Conservation (phyloP, 1,284 basidiomycete genomes). For the Ustilago sp. region DNA sequence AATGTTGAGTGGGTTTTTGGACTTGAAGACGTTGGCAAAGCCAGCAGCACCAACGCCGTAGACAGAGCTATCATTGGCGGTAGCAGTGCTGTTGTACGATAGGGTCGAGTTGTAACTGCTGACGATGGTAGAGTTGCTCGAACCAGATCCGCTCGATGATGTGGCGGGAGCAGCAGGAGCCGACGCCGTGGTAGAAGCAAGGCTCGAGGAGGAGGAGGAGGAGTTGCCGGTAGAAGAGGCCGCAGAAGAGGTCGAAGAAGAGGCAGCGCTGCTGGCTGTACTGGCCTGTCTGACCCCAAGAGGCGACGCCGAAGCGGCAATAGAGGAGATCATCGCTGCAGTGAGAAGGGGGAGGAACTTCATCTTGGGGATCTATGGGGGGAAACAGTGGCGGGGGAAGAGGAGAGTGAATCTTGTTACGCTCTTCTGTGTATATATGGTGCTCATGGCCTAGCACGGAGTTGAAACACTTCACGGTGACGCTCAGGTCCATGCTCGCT, state of each 20-base stretch:
- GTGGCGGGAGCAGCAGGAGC: conserved; percentile 15
- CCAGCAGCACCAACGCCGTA: conserved; percentile 54
- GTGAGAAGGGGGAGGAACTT: conserved; percentile 30
- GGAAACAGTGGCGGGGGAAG: not conserved
- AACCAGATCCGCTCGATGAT: not conserved
- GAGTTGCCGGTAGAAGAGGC: conserved; percentile 2
- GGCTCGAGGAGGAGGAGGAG: conserved; percentile 12
- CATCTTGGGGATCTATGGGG: conserved; percentile 7
- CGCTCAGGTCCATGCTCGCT: no score
- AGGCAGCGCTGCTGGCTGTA: conserved; percentile 16
- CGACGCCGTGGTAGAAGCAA: conserved; percentile 8
- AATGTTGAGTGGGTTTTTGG: conserved; percentile 58
- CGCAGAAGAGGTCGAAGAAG: not conserved
- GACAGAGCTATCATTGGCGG: conserved; percentile 14
- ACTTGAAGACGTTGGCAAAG: conserved; percentile 44
- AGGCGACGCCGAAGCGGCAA: conserved; percentile 18
- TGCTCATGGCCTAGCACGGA: not conserved
- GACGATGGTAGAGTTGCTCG: conserved; percentile 29
- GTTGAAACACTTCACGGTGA: not conserved
- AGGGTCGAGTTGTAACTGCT: conserved; percentile 37
- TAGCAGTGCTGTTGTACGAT: conserved; percentile 34
- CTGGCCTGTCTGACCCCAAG: conserved; percentile 29
- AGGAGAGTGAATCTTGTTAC: not conserved
- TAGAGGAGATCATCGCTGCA: conserved; percentile 17
- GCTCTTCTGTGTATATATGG: conserved; percentile 1